These are phyloP conservation scores for Panicum virgatum DNA, from an alignment of 202 grass and related monocot genomes.

Conservation along the genomic window DNA sequence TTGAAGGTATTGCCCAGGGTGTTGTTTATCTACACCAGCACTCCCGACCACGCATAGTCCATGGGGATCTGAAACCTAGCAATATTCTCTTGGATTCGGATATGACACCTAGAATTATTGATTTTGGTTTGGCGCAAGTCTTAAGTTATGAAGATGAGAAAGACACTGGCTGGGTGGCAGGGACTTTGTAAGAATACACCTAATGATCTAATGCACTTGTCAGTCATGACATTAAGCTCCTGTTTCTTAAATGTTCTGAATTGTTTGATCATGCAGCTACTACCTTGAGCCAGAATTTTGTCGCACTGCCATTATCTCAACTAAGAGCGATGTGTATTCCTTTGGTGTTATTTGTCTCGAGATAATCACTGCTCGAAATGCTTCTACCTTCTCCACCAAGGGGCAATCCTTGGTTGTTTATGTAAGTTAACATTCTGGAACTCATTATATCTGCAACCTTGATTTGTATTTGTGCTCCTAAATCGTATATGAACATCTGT, in stretches of 20 bases:
- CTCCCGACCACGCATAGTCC: not conserved
- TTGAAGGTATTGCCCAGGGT: conserved; percentile 16
- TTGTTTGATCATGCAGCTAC: not conserved
- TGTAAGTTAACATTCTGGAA: not conserved
- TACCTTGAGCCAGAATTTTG: not conserved
- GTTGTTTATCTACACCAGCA: not conserved
- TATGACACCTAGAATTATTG: conserved; percentile 11
- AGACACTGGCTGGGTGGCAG: not conserved
- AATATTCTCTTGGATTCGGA: conserved; percentile 7
- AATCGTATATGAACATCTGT: too few species aligned
- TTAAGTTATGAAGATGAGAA: not conserved
- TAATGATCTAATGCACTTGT: not conserved
- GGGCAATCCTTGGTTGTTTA: not conserved
- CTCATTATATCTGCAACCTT: too few species aligned
- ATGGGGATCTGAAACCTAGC: not conserved
- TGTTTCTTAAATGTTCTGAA: not conserved
- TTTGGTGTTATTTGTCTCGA: not conserved
- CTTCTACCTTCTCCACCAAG: not conserved
- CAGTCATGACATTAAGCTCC: not conserved
- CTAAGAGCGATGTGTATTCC: not conserved
- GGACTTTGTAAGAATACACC: not conserved
- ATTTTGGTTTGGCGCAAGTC: not conserved
- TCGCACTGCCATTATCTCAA: not conserved
- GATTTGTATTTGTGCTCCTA: too few species aligned
- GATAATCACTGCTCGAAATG: not conserved